phyloP scores from a whole-genome alignment of 805 yeast genomes.

The Myxozyma udenii region DNA sequence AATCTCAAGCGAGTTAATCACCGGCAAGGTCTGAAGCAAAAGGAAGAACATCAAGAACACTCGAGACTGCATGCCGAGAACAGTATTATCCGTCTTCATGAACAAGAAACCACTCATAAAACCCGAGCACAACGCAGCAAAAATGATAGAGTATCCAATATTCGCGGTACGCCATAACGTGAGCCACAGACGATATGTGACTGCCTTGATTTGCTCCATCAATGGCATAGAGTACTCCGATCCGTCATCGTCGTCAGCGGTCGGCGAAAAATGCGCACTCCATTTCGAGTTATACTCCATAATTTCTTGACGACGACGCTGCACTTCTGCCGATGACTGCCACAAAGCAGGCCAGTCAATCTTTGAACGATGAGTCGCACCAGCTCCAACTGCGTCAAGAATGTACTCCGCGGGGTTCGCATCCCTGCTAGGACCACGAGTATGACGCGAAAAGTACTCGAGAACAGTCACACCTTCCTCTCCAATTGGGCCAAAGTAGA shows the following conservation, averaged over 20 bases:
- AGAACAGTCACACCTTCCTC: conserved; percentile 56
- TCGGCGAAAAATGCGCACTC: conserved; percentile 34
- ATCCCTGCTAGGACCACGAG: conserved; percentile 61
- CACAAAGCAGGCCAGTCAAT: conserved; percentile 55
- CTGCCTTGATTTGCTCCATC: conserved; percentile 43
- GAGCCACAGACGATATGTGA: conserved; percentile 49
- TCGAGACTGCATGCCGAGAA: conserved; percentile 54
- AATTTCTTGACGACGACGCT: conserved; percentile 49
- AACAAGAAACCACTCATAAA: conserved; percentile 51
- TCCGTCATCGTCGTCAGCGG: conserved; percentile 33
- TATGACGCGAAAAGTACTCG: conserved; percentile 61
- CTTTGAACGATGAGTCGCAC: conserved; percentile 36
- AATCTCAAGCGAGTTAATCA: conserved; percentile 57
- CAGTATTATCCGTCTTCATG: conserved; percentile 60
- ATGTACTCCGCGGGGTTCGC: conserved; percentile 90
- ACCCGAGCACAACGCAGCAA: conserved; percentile 51
- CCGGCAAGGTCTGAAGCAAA: conserved; percentile 50
- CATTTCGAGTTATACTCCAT: conserved; percentile 58
- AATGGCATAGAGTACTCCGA: conserved; percentile 15
- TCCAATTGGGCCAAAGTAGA: conserved; percentile 73
- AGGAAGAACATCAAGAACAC: conserved; percentile 57
- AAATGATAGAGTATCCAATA: conserved; percentile 54
- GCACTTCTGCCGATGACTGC: conserved; percentile 49
- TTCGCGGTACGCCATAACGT: conserved; percentile 66
- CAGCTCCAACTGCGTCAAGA: conserved; percentile 54